Percentiles rank a stretch among this genome's conserved stretches.
phyloP scores from a whole-genome alignment of 2,329 filamentous ascomycete species.

The Tothia fuscella region DNA sequence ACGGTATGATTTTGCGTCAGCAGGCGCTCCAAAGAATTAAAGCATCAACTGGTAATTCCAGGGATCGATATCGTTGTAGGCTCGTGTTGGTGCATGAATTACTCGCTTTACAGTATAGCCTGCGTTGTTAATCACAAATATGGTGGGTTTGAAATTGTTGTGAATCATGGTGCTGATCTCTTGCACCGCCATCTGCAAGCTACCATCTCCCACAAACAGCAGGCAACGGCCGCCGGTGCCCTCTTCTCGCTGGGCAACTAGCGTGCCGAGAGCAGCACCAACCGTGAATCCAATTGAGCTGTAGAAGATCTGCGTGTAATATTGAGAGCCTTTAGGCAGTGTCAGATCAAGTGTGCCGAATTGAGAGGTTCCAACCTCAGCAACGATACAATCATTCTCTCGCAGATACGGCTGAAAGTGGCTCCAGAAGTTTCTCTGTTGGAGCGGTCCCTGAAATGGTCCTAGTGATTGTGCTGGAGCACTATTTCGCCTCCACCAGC shows the following conservation, averaged over 20 bases:
- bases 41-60: constrained; percentile 28
- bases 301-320: constrained; percentile 17
- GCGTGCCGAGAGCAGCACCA: constrained; percentile 29
- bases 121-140: constrained; percentile 35
- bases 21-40: constrained; percentile 28
- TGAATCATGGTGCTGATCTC: constrained; percentile 51
- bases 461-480: no score
- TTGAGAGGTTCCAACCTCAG: constrained; percentile 30
- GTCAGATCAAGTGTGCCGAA: no score
- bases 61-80: constrained; percentile 29
- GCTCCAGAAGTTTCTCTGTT: no score
- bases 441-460: no score
- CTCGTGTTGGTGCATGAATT: constrained; percentile 33
- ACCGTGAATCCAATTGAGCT: constrained; percentile 29
- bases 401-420: constrained; percentile 24
- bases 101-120: constrained; percentile 36
- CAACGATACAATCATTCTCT: constrained; percentile 26
- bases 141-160: constrained; percentile 22
- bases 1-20: no score
- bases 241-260: constrained; percentile 37
- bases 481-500: no score
- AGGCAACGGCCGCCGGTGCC: constrained; percentile 30
- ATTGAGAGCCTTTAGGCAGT: constrained; percentile 32
- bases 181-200: constrained; percentile 54
- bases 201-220: constrained; percentile 51